Conservation (phyloP, 257 asterid genomes). For the Mentha longifolia region DNA sequence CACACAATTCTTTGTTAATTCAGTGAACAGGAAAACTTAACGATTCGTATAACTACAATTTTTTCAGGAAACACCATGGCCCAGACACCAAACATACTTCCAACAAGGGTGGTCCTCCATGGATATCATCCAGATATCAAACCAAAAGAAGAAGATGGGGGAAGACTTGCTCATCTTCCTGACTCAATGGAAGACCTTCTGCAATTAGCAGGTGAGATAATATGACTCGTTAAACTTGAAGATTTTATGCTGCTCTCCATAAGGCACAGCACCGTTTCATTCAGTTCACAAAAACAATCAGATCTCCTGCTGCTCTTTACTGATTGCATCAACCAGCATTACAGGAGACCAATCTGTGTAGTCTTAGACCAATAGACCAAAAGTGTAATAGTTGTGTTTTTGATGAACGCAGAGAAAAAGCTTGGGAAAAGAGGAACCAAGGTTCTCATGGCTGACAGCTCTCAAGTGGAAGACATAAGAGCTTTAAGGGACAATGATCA, state of each 20-base stretch:
- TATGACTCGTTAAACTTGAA: slow-evolving; percentile 20
- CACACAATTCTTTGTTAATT: slow-evolving; percentile 14
- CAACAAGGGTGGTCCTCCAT: slow-evolving; percentile 76
- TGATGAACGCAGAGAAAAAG: slow-evolving; percentile 61
- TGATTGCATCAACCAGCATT: slow-evolving; percentile 19
- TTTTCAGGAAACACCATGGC: slow-evolving; percentile 50
- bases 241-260: slow-evolving; percentile 3
- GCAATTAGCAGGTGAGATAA: slow-evolving; percentile 65
- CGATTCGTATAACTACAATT: slow-evolving; percentile 14
- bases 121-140: slow-evolving; percentile 81
- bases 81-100: slow-evolving; percentile 40
- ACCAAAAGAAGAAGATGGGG: slow-evolving; percentile 55
- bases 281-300: slow-evolving; percentile 20
- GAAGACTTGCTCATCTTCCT: slow-evolving; percentile 84
- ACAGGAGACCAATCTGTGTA: slow-evolving; percentile 5
- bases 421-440: slow-evolving; percentile 67
- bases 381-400: slow-evolving; percentile 6
- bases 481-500: slow-evolving; percentile 83
- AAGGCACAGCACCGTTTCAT: slow-evolving; percentile 18
- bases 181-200: slow-evolving; percentile 70
- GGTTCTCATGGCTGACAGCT: slow-evolving; percentile 73
- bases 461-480: slow-evolving; percentile 65
- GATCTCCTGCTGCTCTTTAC: slow-evolving; percentile 16
- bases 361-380: slow-evolving; percentile 10
- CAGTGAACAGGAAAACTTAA: slow-evolving; percentile 19